Percentiles rank a stretch among this genome's conserved stretches.
phyloP scores from a whole-genome alignment of 1,139 yeast species.

The Yamadazyma dendronema region DNA sequence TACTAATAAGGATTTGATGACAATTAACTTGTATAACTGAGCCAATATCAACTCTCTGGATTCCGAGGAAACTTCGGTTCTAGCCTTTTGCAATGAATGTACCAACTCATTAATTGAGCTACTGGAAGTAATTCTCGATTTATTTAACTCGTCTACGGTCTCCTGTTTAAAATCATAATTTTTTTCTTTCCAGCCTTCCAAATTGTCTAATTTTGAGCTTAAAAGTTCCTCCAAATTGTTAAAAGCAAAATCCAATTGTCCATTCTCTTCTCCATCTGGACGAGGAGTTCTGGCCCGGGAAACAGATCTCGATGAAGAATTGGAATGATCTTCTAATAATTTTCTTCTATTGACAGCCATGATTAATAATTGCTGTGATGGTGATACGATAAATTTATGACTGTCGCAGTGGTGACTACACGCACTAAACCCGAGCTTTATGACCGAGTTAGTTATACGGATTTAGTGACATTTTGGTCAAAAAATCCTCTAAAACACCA shows the following conservation, averaged over 20 bases:
- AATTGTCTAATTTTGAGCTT: slow-evolving; percentile 33
- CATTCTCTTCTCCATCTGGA: slow-evolving; percentile 45
- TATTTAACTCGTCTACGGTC: slow-evolving; percentile 31
- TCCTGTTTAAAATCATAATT: slow-evolving; percentile 30
- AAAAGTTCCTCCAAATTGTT: slow-evolving; percentile 41
- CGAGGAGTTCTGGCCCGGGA: slow-evolving; percentile 45
- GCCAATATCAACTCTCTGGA: slow-evolving; percentile 53
- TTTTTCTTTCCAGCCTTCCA: slow-evolving; percentile 22
- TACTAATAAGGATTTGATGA: slow-evolving; percentile 40
- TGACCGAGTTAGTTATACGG: no score
- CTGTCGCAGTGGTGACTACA: no score
- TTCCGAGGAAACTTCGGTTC: slow-evolving; percentile 46
- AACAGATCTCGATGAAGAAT: slow-evolving; percentile 34
- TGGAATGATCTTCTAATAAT: slow-evolving; percentile 20
- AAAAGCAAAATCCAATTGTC: slow-evolving; percentile 39
- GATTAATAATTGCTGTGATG: no score
- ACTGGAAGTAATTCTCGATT: slow-evolving; percentile 35
- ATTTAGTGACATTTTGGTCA: no score
- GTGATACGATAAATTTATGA: no score
- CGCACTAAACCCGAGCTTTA: no score
- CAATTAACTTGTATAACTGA: slow-evolving; percentile 48
- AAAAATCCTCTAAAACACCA: slow-evolving; percentile 36
- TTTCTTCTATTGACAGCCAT: slow-evolving; percentile 12
- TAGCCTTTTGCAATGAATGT: slow-evolving; percentile 34
- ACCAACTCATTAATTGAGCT: slow-evolving; percentile 44